phyloP scores from a whole-genome alignment of 345 rosid species.

The Eucalyptus curtisii region DNA sequence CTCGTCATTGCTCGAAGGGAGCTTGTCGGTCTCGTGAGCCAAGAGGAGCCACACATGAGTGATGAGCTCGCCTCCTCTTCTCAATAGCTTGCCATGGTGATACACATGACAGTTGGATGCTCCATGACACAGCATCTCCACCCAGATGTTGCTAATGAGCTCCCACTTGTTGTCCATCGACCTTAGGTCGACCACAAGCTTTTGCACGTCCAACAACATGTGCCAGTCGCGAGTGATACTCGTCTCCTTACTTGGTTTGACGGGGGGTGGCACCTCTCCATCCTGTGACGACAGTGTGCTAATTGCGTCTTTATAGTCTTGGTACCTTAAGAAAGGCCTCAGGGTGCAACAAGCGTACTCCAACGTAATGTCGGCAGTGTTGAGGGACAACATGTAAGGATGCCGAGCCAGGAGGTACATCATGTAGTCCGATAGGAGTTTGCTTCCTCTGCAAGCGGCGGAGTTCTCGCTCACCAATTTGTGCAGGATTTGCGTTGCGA shows the following conservation, averaged over 20 bases:
- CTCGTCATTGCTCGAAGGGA: neutral
- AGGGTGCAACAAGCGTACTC: neutral
- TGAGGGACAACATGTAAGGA: neutral
- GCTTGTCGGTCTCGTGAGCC: neutral
- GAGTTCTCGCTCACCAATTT: neutral
- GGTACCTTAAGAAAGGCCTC: neutral
- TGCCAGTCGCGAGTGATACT: neutral
- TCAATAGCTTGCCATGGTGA: neutral
- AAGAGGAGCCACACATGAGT: neutral
- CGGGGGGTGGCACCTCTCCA: neutral
- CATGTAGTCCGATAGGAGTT: neutral
- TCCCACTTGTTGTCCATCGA: neutral
- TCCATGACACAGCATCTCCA: conserved; percentile 1
- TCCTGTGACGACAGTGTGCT: neutral
- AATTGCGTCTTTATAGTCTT: neutral
- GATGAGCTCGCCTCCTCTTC: too few relatives aligned
- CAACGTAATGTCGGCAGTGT: neutral
- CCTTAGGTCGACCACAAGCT: neutral
- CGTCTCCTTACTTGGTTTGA: neutral
- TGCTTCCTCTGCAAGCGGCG: neutral
- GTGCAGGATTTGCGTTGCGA: neutral
- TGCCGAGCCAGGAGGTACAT: neutral
- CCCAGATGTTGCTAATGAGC: neutral
- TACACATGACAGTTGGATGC: neutral
- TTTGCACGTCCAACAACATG: neutral